phyloP scores from a whole-genome alignment of 352 stramenopile species.

The Pythium dissotocum region DNA sequence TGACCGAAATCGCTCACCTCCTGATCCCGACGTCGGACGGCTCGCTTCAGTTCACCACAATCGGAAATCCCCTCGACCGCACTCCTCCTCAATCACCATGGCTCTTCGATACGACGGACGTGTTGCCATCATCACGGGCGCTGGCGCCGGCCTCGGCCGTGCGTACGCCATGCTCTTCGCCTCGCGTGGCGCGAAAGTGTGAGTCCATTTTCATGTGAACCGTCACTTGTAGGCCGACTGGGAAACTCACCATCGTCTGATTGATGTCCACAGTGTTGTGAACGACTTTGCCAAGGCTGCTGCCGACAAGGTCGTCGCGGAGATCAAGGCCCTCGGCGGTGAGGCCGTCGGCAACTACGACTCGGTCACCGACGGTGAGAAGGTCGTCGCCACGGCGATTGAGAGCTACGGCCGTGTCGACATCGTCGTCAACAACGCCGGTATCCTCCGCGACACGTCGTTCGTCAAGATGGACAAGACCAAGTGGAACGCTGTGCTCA shows the following conservation, averaged over 20 bases:
- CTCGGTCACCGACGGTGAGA: conserved; percentile 82
- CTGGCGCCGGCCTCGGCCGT: conserved; percentile 71
- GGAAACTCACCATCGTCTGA: background rate
- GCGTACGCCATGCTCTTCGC: conserved; percentile 76
- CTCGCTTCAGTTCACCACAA: conserved; percentile 13
- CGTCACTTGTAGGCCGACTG: background rate
- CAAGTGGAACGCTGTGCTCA: conserved; percentile 86
- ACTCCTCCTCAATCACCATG: conserved; percentile 19
- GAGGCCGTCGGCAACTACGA: conserved; percentile 83
- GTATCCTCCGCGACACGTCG: conserved; percentile 90
- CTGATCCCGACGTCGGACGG: background rate
- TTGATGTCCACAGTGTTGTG: conserved; percentile 45
- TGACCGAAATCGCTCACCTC: background rate
- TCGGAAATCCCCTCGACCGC: conserved; percentile 14
- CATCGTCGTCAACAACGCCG: conserved; percentile 93
- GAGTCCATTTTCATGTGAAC: conserved; percentile 28
- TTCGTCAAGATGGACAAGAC: conserved; percentile 91
- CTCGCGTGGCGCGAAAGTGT: conserved; percentile 81
- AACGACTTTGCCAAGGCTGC: conserved; percentile 72
- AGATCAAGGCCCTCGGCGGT: conserved; percentile 80
- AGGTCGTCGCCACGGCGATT: conserved; percentile 78
- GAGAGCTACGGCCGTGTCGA: conserved; percentile 71
- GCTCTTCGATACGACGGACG: conserved; percentile 73
- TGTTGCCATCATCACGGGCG: conserved; percentile 80
- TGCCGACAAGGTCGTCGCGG: conserved; percentile 70